Base-by-base conservation (phyloP, 257 asterid genomes). In the Knoxia roxburghii region DNA sequence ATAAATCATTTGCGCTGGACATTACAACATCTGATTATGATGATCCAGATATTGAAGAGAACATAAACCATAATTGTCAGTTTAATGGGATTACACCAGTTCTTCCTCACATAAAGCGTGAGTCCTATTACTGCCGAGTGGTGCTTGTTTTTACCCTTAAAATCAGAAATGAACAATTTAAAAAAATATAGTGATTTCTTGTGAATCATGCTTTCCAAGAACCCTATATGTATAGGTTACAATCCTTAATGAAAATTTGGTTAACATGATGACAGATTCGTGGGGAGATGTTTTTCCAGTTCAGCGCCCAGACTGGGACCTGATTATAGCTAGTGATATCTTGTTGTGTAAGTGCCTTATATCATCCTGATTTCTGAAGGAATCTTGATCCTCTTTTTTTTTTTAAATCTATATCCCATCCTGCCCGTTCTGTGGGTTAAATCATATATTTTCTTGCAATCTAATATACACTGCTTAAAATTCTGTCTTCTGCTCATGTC, bases 11-110 rank as follows among this genome's bases (percentile, higher is more conserved):
- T 77, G 76, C 80, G 69, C 80, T 86, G 51, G 95, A 88, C 68
- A 85, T 93, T 59, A 81, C 96, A 20, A 93, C 99, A n/a, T 93
- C 99, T n/a, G 99, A 90, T 75, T 93, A 93, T 59, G 95, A 88
- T 77, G 99, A 93, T 82, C 78, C 65, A 52, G 95, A 84, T 78
- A 86, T 93, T 35, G 89, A 90, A 74, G 96, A 84, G 66, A 90
- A 93, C 73, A 93, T 93, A 75, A 88, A 86, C 26, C 72, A 88
- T 72, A 93, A 93, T 69, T 88, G 95, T 71, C 82, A 20, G 69
- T 77, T 80, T 13, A 93, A 93, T 77, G 99, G 84, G 60, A 83
- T 90, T 73, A 80, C 77, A 51, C 89, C 96, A 14, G 84, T 41
- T 56, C 85, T 86, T 80, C 95, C 95, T 55, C 97, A 93, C 74